phyloP scores from a whole-genome alignment of 805 yeast genomes.

The Lachancea waltii region DNA sequence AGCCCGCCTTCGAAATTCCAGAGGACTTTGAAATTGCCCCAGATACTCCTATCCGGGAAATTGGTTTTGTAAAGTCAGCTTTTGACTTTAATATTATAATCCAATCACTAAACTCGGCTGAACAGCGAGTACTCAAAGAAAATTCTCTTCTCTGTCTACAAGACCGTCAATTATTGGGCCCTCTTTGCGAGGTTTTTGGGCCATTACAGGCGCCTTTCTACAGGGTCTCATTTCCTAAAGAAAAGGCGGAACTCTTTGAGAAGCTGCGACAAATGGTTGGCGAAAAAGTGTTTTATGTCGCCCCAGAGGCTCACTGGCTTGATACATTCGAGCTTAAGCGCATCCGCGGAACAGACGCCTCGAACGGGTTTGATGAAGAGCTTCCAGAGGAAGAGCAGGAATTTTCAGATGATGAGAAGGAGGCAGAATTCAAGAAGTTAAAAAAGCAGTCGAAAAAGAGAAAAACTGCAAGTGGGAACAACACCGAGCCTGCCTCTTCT shows the following conservation, averaged over 20 bases:
- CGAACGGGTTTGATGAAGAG: conserved; percentile 92
- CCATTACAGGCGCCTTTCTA: conserved; percentile 76
- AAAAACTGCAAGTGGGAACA: conserved; percentile 27
- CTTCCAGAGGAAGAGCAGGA: conserved; percentile 90
- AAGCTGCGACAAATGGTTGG: conserved; percentile 46
- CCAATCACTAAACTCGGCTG: conserved; percentile 72
- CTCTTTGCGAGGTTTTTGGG: conserved; percentile 84
- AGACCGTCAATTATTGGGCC: conserved; percentile 65
- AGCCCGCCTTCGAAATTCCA: conserved; percentile 61
- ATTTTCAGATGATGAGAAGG: conserved; percentile 90
- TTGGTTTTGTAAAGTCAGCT: conserved; percentile 63
- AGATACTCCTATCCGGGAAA: conserved; percentile 58
- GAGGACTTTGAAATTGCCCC: conserved; percentile 52
- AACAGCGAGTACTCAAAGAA: conserved; percentile 74
- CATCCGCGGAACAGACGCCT: conserved; percentile 87
- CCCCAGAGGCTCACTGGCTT: conserved; percentile 71
- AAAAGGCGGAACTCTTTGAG: conserved; percentile 39
- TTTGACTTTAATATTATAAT: conserved; percentile 70
- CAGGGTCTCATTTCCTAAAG: conserved; percentile 44
- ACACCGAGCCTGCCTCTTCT: neutral
- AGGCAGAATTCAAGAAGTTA: conserved; percentile 58
- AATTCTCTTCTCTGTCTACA: conserved; percentile 73
- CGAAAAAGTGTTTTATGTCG: conserved; percentile 63
- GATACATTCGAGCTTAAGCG: conserved; percentile 66
- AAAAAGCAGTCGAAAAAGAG: conserved; percentile 55